Evolutionary conservation across 805 yeast species (phyloP).

Genomic region (Myxozyma mucilagina): DNA sequence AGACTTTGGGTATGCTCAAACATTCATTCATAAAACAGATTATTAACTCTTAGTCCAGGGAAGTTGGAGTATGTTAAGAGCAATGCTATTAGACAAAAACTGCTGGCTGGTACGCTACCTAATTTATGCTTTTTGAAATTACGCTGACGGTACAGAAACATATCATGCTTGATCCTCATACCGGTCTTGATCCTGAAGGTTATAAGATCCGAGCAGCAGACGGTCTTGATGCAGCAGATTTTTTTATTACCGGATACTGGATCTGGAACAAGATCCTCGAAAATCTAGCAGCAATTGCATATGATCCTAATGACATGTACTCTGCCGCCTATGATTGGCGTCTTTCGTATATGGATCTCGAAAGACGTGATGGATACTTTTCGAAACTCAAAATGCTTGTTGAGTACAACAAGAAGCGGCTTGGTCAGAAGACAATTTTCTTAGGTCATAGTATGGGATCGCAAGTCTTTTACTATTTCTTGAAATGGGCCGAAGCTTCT

Average conservation of each 20-base stretch:
- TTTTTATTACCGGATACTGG: constrained; percentile 97
- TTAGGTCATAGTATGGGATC: constrained; percentile 97
- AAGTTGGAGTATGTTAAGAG: constrained; percentile 87
- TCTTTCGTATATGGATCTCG: constrained; percentile 83
- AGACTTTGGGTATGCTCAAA: constrained; percentile 62
- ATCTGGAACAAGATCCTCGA: constrained; percentile 96
- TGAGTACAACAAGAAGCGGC: constrained; percentile 55
- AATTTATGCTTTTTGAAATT: background rate
- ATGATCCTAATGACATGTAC: constrained; percentile 85
- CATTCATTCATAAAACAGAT: background rate
- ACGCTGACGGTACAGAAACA: constrained; percentile 49
- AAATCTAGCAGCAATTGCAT: constrained; percentile 89
- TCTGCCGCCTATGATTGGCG: constrained; percentile 98
- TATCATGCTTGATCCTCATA: constrained; percentile 81
- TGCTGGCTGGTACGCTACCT: constrained; percentile 67
- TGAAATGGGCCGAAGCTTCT: constrained; percentile 95
- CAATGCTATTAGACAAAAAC: constrained; percentile 86
- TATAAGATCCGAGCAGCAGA: constrained; percentile 84
- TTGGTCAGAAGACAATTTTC: constrained; percentile 69
- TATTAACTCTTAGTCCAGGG: constrained; percentile 46
- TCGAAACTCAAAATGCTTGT: constrained; percentile 70
- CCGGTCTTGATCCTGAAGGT: constrained; percentile 90
- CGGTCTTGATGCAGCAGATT: constrained; percentile 96
- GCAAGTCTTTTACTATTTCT: constrained; percentile 80
- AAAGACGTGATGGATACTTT: constrained; percentile 83